Evolutionary conservation across 176 grass and related monocot genomes (phyloP).

Genomic region (Aegilops umbellulata): DNA sequence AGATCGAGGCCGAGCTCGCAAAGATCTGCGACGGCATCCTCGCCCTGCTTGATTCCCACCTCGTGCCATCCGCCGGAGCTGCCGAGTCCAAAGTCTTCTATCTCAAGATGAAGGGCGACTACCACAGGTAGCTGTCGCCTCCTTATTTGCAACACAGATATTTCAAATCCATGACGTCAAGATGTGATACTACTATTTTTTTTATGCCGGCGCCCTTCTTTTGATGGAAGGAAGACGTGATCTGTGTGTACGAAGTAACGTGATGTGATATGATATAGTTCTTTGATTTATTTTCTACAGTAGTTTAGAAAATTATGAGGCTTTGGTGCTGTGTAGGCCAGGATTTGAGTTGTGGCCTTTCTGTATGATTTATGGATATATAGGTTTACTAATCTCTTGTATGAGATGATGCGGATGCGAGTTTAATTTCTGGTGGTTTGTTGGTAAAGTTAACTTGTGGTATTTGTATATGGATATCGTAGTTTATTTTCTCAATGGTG

Average conservation of each 20-base stretch:
- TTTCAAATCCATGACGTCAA: neutral
- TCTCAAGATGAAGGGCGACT: conserved; percentile 96
- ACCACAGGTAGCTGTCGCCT: conserved; percentile 51
- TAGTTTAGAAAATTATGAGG: neutral
- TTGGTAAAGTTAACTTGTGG: neutral
- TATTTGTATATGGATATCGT: neutral
- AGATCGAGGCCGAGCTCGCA: conserved; percentile 84
- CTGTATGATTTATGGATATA: neutral
- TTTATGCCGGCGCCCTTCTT: neutral
- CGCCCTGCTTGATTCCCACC: conserved; percentile 72
- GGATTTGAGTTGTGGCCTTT: neutral
- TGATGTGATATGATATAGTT: neutral
- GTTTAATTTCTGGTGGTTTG: neutral
- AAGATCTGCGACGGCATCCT: conserved; percentile 85
- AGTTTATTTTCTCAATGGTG: neutral
- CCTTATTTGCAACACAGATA: neutral
- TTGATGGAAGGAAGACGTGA: neutral
- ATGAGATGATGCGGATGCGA: neutral
- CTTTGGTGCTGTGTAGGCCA: neutral
- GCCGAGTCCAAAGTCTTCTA: conserved; percentile 92
- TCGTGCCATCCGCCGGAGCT: conserved; percentile 65
- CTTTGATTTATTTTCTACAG: neutral
- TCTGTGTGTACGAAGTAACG: neutral
- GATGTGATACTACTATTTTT: neutral
- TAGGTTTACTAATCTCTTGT: neutral